Conservation (phyloP, 495 filamentous ascomycete species). For the Choiromyces venosus region DNA sequence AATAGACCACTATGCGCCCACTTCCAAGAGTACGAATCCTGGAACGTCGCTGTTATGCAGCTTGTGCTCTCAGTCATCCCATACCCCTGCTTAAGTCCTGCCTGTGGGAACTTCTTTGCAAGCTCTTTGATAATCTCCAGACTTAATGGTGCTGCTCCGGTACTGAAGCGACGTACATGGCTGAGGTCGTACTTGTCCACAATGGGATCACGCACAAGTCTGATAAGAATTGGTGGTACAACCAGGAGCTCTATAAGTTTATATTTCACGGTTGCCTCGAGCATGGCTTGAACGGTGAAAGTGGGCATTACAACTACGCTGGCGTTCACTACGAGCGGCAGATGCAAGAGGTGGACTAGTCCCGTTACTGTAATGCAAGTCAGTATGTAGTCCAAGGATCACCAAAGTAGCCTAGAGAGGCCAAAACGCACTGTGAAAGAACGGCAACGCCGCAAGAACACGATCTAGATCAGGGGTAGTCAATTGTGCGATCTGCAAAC, state of each 20-base stretch:
- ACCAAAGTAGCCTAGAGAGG: constrained; percentile 30
- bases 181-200: constrained; percentile 58
- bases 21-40: constrained; percentile 24
- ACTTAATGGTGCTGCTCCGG: constrained; percentile 61
- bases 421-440: constrained; percentile 48
- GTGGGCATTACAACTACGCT: constrained; percentile 53
- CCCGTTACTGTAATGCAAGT: constrained; percentile 46
- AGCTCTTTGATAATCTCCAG: constrained; percentile 58
- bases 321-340: constrained; percentile 54
- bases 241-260: constrained; percentile 57
- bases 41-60: constrained; percentile 58
- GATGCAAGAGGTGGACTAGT: constrained; percentile 57
- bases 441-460: constrained; percentile 52
- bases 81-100: constrained; percentile 58
- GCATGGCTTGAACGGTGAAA: constrained; percentile 56
- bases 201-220: constrained; percentile 58
- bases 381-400: constrained; percentile 14
- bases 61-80: constrained; percentile 65
- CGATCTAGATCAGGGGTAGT: constrained; percentile 48
- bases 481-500: constrained; percentile 52
- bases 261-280: constrained; percentile 51
- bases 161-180: constrained; percentile 51
- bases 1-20: not conserved
- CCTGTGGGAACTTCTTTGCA: constrained; percentile 54
- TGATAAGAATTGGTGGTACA: constrained; percentile 65